Evolutionary conservation across 2,329 filamentous ascomycete species (phyloP), one percentile per base, ranked within the genome.

Genomic region (Exserohilum rostratum): DNA sequence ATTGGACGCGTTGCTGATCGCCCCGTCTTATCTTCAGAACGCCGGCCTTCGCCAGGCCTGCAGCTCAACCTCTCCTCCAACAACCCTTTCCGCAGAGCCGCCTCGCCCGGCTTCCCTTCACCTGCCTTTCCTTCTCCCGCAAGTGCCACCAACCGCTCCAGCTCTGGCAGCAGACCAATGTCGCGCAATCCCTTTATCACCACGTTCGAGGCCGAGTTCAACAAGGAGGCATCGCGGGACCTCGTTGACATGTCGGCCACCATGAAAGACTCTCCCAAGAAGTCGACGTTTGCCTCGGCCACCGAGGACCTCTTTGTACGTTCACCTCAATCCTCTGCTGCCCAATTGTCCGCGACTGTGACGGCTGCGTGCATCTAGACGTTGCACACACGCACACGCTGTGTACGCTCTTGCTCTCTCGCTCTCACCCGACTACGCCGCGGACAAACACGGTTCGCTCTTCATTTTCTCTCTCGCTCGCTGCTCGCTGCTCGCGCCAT

Each of bases 161-260:
- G 61, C 47, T 61, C 86, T 83, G 84, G 85, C 76, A 84, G 86
- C 75, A 83, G 87, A 69, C 87, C 87, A 51, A 76, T 86, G 54
- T 91, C 89, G 65, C 85, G 85, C 73, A 93, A 93, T 66, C 90
- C 90, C 31, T 93, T 93, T 71, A 82, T 92, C 60, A 88, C 89
- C 65, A 79, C 82, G 54, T 78, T 79, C 60, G 76, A 77, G 61
- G 68, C 75, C 46, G 70, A 78, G 48, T 73, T 73, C 53, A 73
- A 70, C 70, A 76, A 73, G 57, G 65, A 73, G 61, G 70, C 71
- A 18, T 46, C 61, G 29, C 63, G 59, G 37, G 61, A 72, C 40
- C 60, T 75, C 31, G 68, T 74, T 52, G 71, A 74, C 67, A 75
- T 76, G 73, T 70, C 67, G n/a, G 69, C 66, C 55, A 62, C 62